Conservation (phyloP, 148 eudicot species). For the Agrostemma githago region DNA sequence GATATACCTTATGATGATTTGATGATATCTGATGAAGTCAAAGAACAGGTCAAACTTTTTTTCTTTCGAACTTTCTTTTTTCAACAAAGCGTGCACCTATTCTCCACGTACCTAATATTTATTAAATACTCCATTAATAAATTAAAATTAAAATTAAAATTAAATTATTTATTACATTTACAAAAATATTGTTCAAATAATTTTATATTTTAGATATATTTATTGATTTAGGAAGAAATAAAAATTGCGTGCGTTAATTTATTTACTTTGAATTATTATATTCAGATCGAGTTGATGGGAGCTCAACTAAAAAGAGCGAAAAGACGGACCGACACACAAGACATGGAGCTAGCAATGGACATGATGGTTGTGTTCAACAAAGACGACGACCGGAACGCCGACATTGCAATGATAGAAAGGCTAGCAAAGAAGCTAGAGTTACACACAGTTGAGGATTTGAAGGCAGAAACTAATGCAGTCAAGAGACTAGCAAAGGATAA, state of each 20-base stretch:
- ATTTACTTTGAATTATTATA: too few relatives aligned
- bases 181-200: too few relatives aligned
- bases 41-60: conserved; percentile 49
- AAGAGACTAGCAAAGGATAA: conserved; percentile 46
- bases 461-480: conserved; percentile 43
- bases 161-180: too few relatives aligned
- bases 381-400: conserved; percentile 43
- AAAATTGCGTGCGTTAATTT: too few relatives aligned
- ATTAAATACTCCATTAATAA: too few relatives aligned
- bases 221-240: too few relatives aligned
- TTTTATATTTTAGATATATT: too few relatives aligned
- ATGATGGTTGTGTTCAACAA: conserved; percentile 46
- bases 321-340: conserved; percentile 61
- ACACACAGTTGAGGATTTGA: conserved; percentile 44
- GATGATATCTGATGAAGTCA: conserved; percentile 66
- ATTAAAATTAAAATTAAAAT: too few relatives aligned
- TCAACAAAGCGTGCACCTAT: too few relatives aligned
- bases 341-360: conserved; percentile 64
- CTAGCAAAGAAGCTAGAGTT: conserved; percentile 56
- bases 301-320: conserved; percentile 61
- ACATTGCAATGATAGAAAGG: conserved; percentile 45
- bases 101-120: too few relatives aligned
- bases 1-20: conserved; percentile 63
- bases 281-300: conserved; percentile 54
- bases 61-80: not conserved